These are phyloP conservation scores for Bigelowiella natans DNA, from an alignment of 78 protist species.

Conservation along the genomic window DNA sequence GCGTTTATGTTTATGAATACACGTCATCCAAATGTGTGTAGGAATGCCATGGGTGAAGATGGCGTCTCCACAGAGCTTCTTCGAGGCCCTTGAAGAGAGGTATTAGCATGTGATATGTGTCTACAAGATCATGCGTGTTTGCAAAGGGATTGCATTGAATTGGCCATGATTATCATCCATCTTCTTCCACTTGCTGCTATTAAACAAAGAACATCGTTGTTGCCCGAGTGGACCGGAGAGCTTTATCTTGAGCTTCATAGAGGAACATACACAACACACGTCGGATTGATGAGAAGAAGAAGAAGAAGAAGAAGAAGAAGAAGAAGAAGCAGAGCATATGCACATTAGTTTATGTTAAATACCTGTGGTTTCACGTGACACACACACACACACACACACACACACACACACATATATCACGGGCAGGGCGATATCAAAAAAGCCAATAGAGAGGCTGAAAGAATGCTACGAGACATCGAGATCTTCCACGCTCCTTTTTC, in stretches of 20 bases:
- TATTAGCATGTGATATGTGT: neutral
- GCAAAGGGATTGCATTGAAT: no score
- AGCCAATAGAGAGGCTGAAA: neutral
- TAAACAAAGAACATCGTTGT: no score
- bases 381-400: neutral
- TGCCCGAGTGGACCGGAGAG: neutral
- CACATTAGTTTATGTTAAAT: neutral
- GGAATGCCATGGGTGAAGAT: neutral
- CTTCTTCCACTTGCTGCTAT: no score
- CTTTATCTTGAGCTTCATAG: neutral
- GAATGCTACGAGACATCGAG: neutral
- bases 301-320: no score
- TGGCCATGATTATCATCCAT: no score
- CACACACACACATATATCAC: neutral
- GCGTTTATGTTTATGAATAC: neutral
- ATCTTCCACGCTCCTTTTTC: no score
- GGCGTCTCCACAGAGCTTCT: neutral
- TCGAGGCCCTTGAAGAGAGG: neutral
- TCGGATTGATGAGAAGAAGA: no score
- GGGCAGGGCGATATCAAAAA: neutral
- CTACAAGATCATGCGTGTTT: neutral
- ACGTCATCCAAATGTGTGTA: neutral
- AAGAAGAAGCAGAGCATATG: no score
- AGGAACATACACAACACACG: neutral
- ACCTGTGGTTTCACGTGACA: neutral